These are phyloP conservation scores for Aspergillus sojae DNA, from an alignment of 2,329 filamentous ascomycete genomes.

Conservation along the genomic window DNA sequence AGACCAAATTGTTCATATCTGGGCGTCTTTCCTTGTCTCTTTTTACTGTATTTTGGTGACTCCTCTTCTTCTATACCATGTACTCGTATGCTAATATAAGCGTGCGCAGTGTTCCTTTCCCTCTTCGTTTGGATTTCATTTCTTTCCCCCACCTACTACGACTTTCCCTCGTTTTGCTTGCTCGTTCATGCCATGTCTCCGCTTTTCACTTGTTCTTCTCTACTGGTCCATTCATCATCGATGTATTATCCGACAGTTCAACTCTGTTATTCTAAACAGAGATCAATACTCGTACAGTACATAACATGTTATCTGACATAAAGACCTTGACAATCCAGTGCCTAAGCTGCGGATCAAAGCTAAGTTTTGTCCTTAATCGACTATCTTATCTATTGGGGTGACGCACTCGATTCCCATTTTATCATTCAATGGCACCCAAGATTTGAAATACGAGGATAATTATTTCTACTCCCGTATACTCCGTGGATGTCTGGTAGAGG, in stretches of 20 bases:
- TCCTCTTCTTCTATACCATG: slow-evolving; percentile 1
- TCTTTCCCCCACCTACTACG: too few relatives aligned
- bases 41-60: slow-evolving; percentile 3
- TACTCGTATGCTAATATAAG: neutral
- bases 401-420: neutral
- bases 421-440: neutral
- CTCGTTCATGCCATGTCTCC: slow-evolving; percentile 2
- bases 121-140: neutral
- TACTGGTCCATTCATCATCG: neutral
- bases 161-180: neutral
- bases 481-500: neutral
- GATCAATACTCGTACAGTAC: slow-evolving; percentile 6
- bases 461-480: neutral
- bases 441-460: neutral
- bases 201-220: neutral
- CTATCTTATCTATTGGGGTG: neutral
- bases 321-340: neutral
- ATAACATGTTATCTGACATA: slow-evolving; percentile 7
- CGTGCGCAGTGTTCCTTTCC: slow-evolving; percentile 6
- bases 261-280: neutral
- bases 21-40: neutral
- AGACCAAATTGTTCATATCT: neutral
- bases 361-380: neutral
- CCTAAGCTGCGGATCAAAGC: neutral
- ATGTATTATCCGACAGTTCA: slow-evolving; percentile 1